Conservation (phyloP, 2,329 filamentous ascomycete species). For the Dothidotthia symphoricarpi region DNA sequence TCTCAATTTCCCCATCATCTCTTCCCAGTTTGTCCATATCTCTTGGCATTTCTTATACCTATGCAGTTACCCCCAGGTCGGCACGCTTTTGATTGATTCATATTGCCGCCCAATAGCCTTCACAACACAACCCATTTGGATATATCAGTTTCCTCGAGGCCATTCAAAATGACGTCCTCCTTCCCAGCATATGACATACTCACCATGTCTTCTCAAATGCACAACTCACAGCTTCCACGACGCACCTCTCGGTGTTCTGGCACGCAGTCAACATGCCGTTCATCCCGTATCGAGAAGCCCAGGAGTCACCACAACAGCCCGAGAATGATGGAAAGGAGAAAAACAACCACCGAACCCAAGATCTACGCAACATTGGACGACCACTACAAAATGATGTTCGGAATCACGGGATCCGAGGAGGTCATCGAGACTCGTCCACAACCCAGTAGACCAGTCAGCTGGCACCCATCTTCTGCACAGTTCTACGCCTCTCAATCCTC, state of each 20-base stretch:
- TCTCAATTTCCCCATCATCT: conserved; percentile 33
- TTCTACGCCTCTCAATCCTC: conserved; percentile 28
- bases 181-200: conserved; percentile 14
- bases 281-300: conserved; percentile 42
- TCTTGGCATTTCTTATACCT: conserved; percentile 43
- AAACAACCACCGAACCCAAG: conserved; percentile 40
- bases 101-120: conserved; percentile 13
- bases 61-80: conserved; percentile 27
- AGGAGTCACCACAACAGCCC: conserved; percentile 43
- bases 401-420: conserved; percentile 30
- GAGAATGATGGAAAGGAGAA: conserved; percentile 36
- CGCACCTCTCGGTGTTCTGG: conserved; percentile 36
- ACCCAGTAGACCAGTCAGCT: conserved; percentile 62
- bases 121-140: conserved; percentile 9
- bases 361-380: conserved; percentile 43
- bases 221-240: conserved; percentile 27
- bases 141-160: conserved; percentile 3
- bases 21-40: conserved; percentile 37
- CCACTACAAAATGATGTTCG: conserved; percentile 45
- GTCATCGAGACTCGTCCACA: conserved; percentile 25
- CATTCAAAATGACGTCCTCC: conserved; percentile 9
- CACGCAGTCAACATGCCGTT: conserved; percentile 27
- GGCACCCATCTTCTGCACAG: conserved; percentile 66
- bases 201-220: conserved; percentile 30
- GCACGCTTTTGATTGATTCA: conserved; percentile 19